phyloP scores from a whole-genome alignment of 179 eudicot genomes.

The Nepenthes alata region DNA sequence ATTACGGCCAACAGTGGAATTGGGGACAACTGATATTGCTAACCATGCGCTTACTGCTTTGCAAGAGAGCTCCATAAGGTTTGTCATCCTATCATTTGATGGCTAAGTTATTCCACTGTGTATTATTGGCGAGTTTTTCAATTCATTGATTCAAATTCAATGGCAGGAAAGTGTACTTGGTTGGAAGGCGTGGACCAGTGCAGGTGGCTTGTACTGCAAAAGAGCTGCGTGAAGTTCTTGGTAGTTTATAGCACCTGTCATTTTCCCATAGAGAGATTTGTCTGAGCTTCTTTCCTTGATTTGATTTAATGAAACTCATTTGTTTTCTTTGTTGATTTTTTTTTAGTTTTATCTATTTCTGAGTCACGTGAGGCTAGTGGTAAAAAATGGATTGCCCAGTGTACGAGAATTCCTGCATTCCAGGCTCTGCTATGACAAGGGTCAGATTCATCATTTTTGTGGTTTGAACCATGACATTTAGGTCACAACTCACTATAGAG shows the following conservation, averaged over 20 bases:
- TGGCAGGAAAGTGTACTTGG: slow-evolving; percentile 74
- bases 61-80: slow-evolving; percentile 76
- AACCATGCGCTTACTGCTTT: slow-evolving; percentile 63
- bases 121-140: neutral
- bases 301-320: too few relatives aligned
- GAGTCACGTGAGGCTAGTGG: too few relatives aligned
- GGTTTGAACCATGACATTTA: too few relatives aligned
- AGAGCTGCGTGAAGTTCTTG: slow-evolving; percentile 89
- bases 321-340: too few relatives aligned
- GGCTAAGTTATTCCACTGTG: neutral
- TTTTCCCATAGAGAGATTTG: neutral
- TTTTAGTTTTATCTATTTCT: too few relatives aligned
- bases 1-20: slow-evolving; percentile 51
- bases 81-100: slow-evolving; percentile 3
- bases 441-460: too few relatives aligned
- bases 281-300: too few relatives aligned
- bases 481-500: too few relatives aligned
- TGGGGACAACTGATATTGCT: slow-evolving; percentile 80
- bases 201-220: slow-evolving; percentile 99
- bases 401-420: too few relatives aligned
- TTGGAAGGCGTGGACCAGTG: slow-evolving; percentile 98
- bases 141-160: slow-evolving; percentile 9
- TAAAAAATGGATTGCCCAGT: too few relatives aligned
- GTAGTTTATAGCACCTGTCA: slow-evolving; percentile 19
- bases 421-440: too few relatives aligned